Evolutionary conservation across 257 asterid genomes (phyloP), one percentile per base, ranked within the genome.

Genomic region (Leonotis leonurus): DNA sequence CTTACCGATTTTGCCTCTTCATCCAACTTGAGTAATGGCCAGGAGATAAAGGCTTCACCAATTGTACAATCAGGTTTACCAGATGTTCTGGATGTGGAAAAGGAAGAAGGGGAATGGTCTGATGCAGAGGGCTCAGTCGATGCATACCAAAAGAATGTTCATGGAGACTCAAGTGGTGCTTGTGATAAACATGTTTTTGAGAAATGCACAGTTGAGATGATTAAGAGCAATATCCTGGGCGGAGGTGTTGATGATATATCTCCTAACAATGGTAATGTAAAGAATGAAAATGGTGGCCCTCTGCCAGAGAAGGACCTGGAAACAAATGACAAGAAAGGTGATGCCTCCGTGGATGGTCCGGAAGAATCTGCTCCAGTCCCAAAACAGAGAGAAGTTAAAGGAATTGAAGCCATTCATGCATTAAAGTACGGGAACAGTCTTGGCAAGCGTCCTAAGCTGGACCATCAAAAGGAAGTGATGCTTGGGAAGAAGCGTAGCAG

Each of bases 51-150:
- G 67, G 73, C 60, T 54, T 65, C 79, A 24, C 55, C 64, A 57
- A 81, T 63, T 73, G 64, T 70, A 56, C 80, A 79, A 65, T 67
- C 79, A 32, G 77, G 68, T 51, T 41, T 78, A 70, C 68, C 64
- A 12, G 80, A 70, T 73, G 67, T 76, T 48, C 78, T 70, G 60
- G 60, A 68, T 56, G 76, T 75, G 64, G 99, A 93, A 73, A 89
- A 87, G 85, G 99, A 93, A 80, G 99, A 93, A 77, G 99, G 99
- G 68, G 99, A 93, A 78, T 93, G 99, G 96, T 87, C 97, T 35
- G 99, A 93, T 77, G 95, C 83, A 51, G 99, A 93, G 69, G 90
- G 80, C 20, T 77, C 94, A 37, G 72, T 53, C 24, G 90, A 83
- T 80, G 80, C 77, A 39, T 57, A 40, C 63, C 73, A 59, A 67